Base-by-base conservation (phyloP, 129 eudicot species). In the Chrysanthemum seticuspe region DNA sequence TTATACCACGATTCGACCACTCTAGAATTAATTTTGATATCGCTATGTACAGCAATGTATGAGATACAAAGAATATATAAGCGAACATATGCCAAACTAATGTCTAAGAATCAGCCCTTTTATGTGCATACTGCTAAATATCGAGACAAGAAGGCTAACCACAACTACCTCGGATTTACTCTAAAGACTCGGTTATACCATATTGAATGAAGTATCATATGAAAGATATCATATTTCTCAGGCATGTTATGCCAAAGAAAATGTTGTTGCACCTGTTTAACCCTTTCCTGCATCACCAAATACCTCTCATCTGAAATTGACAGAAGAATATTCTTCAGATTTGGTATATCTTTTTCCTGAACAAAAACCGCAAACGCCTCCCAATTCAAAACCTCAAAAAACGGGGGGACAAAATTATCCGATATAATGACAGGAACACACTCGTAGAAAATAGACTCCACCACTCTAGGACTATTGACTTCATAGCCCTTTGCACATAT, bases 391-490 rank as follows among this genome's bases (percentile, higher is more conserved):
- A 83, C 62, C 77, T 87, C 96, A 4, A 85, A 85, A 72, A 90
- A 90, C 3, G 94, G 96, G 16, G 96, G 96, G 34, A 87, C 87
- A 36, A 87, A 90, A 40, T 90, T 87, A 76, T 90, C 96, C 0
- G 96, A 87, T 15, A 90, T 67, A 53, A 90, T 90, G 57, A 90
- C 94, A 0, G 96, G 96, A 45, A 90, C 94, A 65, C 96, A 90
- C 53, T 79, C 96, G 9, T 83, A 85, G 55, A 83, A 69, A 5
- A 90, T 90, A 10, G 96, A 91, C 69, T 90, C 96, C 13, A 90
- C 96, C 10, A 90, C 91, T 73, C 96, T 68, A 18, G 96, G 96
- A 75, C 96, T 90, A 54, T 90, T 90, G 19, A 90, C 96, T 79
- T 90, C 96, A 25, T 81, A 90, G 0, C 96, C 96, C 67, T 81